These are phyloP conservation scores for Claviceps pazoutovae DNA, from an alignment of 2,329 filamentous ascomycete genomes.

Conservation along the genomic window DNA sequence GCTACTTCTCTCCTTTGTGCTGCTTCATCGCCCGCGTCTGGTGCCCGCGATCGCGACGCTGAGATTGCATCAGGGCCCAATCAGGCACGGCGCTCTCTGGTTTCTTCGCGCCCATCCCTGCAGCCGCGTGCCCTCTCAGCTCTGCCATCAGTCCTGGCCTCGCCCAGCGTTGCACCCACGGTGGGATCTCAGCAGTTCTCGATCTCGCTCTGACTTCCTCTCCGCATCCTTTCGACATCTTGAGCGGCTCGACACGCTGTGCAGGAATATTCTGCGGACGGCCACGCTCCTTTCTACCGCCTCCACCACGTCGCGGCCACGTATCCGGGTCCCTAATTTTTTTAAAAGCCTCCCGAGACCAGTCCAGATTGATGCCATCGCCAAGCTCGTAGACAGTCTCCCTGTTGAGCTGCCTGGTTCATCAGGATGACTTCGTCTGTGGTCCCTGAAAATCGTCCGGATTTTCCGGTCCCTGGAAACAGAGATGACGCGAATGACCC, in stretches of 20 bases:
- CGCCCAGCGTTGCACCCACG: constrained; percentile 1
- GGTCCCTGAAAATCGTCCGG: constrained; percentile 25
- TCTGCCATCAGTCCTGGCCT: not conserved
- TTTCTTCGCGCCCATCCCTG: constrained; percentile 1
- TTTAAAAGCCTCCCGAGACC: not conserved
- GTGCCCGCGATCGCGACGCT: not conserved
- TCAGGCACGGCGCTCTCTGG: not conserved
- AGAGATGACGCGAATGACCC: constrained; percentile 35
- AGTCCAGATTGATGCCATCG: constrained; percentile 2
- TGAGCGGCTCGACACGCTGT: not conserved
- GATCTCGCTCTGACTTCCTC: not conserved
- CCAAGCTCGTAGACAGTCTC: constrained; percentile 11
- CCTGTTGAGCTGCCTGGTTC: constrained; percentile 10
- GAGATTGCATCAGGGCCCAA: constrained; percentile 2
- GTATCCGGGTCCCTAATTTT: not conserved
- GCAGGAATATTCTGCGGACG: constrained; percentile 1
- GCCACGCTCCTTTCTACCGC: not conserved
- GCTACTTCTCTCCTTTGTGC: not conserved
- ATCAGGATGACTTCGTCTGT: constrained; percentile 29
- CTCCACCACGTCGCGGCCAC: not conserved
- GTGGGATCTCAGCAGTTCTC: not conserved
- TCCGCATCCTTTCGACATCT: not conserved
- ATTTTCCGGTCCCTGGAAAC: constrained; percentile 24
- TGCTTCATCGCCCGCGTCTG: not conserved
- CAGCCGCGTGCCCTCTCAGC: not conserved